Conservation (phyloP, 139 green algal genomes). For the Chlamydomonas schloesseri region DNA sequence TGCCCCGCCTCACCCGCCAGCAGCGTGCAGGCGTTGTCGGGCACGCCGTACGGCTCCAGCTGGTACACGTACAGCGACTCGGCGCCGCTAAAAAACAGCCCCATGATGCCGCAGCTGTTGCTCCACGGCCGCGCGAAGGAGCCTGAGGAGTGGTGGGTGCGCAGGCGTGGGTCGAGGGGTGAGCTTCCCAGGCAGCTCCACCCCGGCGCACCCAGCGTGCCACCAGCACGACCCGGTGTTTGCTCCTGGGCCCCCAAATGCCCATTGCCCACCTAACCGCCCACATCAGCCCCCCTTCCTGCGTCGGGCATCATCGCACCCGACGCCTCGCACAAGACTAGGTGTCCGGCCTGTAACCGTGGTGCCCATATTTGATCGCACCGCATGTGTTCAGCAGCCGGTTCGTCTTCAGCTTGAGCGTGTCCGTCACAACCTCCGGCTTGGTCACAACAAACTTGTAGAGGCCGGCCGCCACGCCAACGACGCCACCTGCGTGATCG, state of each 20-base stretch:
- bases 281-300: too few relatives aligned
- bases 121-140: constrained; percentile 61
- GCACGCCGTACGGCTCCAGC: constrained; percentile 66
- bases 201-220: too few relatives aligned
- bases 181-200: too few relatives aligned
- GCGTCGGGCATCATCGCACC: too few relatives aligned
- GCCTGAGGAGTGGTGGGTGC: constrained; percentile 29
- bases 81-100: constrained; percentile 79
- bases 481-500: constrained; percentile 37
- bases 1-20: constrained; percentile 62
- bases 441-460: constrained; percentile 50
- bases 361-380: constrained; percentile 20
- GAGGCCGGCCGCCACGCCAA: constrained; percentile 52
- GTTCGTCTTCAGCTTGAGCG: constrained; percentile 71
- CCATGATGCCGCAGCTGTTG: constrained; percentile 83
- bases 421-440: constrained; percentile 51
- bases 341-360: too few relatives aligned
- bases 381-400: constrained; percentile 83
- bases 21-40: constrained; percentile 72
- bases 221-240: too few relatives aligned
- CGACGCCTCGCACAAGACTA: too few relatives aligned
- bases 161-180: too few relatives aligned
- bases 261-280: too few relatives aligned
- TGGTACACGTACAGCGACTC: constrained; percentile 73
- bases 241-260: too few relatives aligned